These are phyloP conservation scores for Eruca vesicaria DNA, from an alignment of 441 rosid genomes.

Conservation along the genomic window DNA sequence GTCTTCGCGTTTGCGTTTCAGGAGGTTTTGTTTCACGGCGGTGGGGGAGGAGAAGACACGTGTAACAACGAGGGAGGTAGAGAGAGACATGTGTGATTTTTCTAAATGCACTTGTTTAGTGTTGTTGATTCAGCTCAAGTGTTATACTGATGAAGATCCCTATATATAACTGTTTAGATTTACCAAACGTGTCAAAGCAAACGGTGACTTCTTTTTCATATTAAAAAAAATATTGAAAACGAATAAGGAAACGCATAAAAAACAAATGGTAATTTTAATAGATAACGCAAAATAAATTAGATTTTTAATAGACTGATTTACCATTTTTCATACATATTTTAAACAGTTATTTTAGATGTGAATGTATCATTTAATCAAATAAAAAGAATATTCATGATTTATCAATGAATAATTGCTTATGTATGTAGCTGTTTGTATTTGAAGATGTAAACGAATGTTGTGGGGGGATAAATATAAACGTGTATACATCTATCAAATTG, in stretches of 20 bases:
- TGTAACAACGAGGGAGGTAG: not conserved
- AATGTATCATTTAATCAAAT: too few species aligned
- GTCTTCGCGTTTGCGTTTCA: constrained; percentile 6
- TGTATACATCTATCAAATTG: too few species aligned
- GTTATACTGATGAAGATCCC: not conserved
- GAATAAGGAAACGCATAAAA: not conserved
- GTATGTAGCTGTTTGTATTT: too few species aligned
- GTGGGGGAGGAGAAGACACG: not conserved
- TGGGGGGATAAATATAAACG: too few species aligned
- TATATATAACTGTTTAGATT: not conserved
- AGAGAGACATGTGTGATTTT: not conserved
- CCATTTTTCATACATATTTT: not conserved
- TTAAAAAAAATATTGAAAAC: not conserved
- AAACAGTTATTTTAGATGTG: not conserved
- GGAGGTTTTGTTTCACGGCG: too few species aligned
- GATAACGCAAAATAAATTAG: not conserved
- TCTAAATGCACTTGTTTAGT: not conserved
- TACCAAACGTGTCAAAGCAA: not conserved
- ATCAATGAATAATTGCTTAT: too few species aligned
- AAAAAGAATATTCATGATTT: too few species aligned
- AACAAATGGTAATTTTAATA: not conserved
- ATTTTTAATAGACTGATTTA: not conserved
- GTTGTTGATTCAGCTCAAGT: not conserved
- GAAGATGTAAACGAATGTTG: too few species aligned
- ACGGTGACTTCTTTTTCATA: not conserved